A percentile compares a stretch with the other conserved stretches of the same genome.
Conservation (phyloP, 768 basidiomycete species). For the Amanita pseudoporphyria region DNA sequence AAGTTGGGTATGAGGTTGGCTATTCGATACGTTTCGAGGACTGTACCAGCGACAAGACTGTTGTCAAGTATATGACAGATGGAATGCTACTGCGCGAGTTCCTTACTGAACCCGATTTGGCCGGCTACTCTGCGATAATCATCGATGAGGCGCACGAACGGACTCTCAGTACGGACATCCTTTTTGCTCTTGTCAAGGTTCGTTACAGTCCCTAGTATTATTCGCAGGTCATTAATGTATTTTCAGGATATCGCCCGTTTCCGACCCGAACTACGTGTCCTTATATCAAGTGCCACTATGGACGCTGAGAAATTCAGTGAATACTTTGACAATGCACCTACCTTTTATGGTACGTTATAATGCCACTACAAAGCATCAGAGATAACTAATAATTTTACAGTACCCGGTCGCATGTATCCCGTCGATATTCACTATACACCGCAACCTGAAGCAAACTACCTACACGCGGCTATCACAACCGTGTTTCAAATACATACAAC, state of each 20-base stretch:
- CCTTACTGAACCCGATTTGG: constrained; percentile 93
- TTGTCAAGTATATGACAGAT: constrained; percentile 99
- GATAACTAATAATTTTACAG: constrained; percentile 26
- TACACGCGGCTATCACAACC: constrained; percentile 97
- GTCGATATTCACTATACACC: constrained; percentile 99
- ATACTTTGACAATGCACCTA: constrained; percentile 94
- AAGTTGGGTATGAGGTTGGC: constrained; percentile 98
- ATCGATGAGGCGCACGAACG: constrained; percentile 99
- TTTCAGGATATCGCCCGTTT: constrained; percentile 90
- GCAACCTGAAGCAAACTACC: constrained; percentile 98
- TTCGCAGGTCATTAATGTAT: constrained; percentile 18
- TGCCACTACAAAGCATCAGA: neutral
- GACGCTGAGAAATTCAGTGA: constrained; percentile 97
- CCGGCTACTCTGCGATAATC: constrained; percentile 89
- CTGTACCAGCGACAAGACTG: constrained; percentile 98
- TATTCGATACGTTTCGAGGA: constrained; percentile 99
- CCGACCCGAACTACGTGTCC: constrained; percentile 83
- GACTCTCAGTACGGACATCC: constrained; percentile 95
- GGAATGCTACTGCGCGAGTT: constrained; percentile 98
- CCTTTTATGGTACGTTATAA: constrained; percentile 71
- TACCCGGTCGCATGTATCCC: constrained; percentile 94
- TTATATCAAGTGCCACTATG: constrained; percentile 96
- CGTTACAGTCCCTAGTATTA: constrained; percentile 24
- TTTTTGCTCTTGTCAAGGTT: constrained; percentile 98
- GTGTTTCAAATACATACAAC: constrained; percentile 99